Conservation (phyloP, 1,139 yeast species). For the Dujonia santamariae region DNA sequence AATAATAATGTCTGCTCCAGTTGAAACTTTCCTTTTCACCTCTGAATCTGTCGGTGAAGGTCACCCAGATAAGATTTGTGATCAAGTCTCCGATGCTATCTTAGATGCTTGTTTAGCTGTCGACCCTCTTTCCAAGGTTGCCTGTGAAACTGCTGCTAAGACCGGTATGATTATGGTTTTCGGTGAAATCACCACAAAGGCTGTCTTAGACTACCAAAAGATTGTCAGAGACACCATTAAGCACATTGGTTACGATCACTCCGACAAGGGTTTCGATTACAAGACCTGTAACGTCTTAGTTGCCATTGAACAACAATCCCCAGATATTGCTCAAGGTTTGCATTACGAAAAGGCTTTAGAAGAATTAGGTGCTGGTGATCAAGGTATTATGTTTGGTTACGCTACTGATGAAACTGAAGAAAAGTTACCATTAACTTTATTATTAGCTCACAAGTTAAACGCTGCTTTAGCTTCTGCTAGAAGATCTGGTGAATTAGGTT, state of each 20-base stretch:
- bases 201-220: conserved; percentile 92
- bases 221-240: conserved; percentile 97
- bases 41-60: conserved; percentile 99
- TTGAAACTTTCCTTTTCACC: conserved; percentile 68
- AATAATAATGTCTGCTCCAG: conserved; percentile 7
- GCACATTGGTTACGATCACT: conserved; percentile 96
- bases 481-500: conserved; percentile 87
- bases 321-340: conserved; percentile 98
- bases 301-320: conserved; percentile 99
- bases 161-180: conserved; percentile 99
- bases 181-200: conserved; percentile 98
- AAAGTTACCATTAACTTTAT: conserved; percentile 90
- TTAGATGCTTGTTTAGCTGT: conserved; percentile 94
- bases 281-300: conserved; percentile 98
- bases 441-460: conserved; percentile 94
- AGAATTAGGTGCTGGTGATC: conserved; percentile 99
- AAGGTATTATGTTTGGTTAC: conserved; percentile 99
- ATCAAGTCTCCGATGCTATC: conserved; percentile 98
- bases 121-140: conserved; percentile 98
- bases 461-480: conserved; percentile 96
- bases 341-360: conserved; percentile 96
- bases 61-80: conserved; percentile 99
- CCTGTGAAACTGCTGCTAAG: conserved; percentile 98
- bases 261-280: conserved; percentile 97
- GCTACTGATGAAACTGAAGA: conserved; percentile 99